Conservation (phyloP, 768 basidiomycete species). For the Gloeopeniophorella convolvens region DNA sequence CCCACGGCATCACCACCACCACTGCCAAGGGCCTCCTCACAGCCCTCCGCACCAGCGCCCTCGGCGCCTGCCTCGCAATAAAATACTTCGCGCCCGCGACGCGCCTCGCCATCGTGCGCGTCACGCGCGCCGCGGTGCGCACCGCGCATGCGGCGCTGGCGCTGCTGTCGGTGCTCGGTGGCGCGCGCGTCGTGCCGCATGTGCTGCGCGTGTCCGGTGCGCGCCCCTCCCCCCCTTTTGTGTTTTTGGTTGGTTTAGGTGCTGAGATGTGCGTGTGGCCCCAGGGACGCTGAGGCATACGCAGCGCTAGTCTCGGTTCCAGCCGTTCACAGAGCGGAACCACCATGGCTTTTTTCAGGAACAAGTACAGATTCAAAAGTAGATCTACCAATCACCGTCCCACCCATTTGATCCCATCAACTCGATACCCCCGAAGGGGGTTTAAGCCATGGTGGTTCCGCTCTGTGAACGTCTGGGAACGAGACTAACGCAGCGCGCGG, state of each 20-base stretch:
- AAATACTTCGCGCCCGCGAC: constrained; percentile 85
- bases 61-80: constrained; percentile 69
- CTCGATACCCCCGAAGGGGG: too few species aligned
- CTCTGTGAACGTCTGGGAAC: too few species aligned
- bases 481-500: too few species aligned
- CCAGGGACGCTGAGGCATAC: constrained; percentile 84
- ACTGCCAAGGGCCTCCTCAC: constrained; percentile 59
- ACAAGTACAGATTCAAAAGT: neutral
- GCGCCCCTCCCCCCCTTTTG: constrained; percentile 18
- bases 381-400: constrained; percentile 85
- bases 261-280: neutral
- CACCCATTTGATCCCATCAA: constrained; percentile 65
- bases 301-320: too few species aligned
- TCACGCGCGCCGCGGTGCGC: constrained; percentile 74
- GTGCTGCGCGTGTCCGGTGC: constrained; percentile 81
- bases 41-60: constrained; percentile 60
- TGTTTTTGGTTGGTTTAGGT: neutral
- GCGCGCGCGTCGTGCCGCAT: constrained; percentile 55
- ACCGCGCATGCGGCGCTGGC: constrained; percentile 78
- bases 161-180: constrained; percentile 56
- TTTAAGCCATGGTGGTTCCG: too few species aligned
- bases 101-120: constrained; percentile 76
- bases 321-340: too few species aligned
- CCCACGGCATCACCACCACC: constrained; percentile 26
- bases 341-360: too few species aligned